Evolutionary conservation across 1,139 yeast species (phyloP).

Genomic region (Geotrichum phurueaensis): DNA sequence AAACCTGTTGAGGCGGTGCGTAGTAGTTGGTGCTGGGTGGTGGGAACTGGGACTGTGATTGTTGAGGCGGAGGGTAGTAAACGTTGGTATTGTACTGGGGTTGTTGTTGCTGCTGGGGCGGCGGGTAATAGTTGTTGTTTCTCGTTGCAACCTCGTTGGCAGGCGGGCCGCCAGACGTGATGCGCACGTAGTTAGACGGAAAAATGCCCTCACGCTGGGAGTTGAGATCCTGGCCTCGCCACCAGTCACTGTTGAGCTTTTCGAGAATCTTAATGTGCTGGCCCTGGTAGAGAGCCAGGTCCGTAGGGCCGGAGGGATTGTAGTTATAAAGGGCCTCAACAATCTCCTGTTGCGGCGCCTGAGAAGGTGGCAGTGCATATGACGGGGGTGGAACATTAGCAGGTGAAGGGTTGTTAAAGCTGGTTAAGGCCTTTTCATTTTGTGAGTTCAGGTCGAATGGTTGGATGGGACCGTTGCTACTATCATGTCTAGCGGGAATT

Average conservation of each 20-base stretch:
- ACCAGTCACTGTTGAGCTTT: slow-evolving; percentile 82
- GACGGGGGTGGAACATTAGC: slow-evolving; percentile 5
- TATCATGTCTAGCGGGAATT: slow-evolving; percentile 55
- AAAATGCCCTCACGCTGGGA: slow-evolving; percentile 68
- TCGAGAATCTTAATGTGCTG: slow-evolving; percentile 65
- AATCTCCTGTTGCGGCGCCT: slow-evolving; percentile 31
- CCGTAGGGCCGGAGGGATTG: slow-evolving; percentile 63
- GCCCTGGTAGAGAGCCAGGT: slow-evolving; percentile 57
- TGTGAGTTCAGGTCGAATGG: neutral
- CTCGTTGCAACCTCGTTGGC: neutral
- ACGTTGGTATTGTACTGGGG: slow-evolving; percentile 16
- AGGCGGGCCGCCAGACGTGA: neutral
- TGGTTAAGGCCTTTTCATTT: neutral
- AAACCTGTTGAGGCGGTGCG: slow-evolving; percentile 14
- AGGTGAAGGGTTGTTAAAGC: neutral
- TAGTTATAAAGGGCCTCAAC: slow-evolving; percentile 72
- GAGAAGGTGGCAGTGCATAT: slow-evolving; percentile 3
- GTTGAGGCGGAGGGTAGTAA: slow-evolving; percentile 9
- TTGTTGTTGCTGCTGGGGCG: slow-evolving; percentile 12
- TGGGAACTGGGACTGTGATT: slow-evolving; percentile 18
- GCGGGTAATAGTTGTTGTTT: slow-evolving; percentile 8
- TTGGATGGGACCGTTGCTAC: slow-evolving; percentile 47
- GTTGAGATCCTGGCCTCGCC: slow-evolving; percentile 60
- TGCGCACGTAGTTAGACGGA: slow-evolving; percentile 76
- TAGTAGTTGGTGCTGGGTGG: slow-evolving; percentile 17